Evolutionary conservation across 1,284 basidiomycete species (phyloP).

Genomic region (Boletus subluridellus): DNA sequence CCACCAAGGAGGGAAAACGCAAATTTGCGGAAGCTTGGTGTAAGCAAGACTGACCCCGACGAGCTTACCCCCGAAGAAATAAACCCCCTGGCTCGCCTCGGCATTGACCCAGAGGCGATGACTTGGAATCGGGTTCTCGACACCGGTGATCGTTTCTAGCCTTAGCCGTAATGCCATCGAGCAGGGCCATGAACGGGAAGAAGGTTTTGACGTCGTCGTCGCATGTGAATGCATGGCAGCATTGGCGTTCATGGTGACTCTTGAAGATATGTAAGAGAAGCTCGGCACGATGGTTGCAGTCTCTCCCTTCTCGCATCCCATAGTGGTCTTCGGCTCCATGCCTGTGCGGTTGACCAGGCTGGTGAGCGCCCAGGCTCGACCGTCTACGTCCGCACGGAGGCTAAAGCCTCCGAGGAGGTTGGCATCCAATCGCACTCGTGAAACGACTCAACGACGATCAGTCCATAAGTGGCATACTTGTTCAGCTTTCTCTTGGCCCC

Average conservation of each 20-base stretch:
- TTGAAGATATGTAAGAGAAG: slow-evolving; percentile 89
- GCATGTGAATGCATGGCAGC: slow-evolving; percentile 99
- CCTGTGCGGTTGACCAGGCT: slow-evolving; percentile 54
- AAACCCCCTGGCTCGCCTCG: too few species aligned
- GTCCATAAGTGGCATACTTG: slow-evolving; percentile 84
- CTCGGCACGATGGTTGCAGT: slow-evolving; percentile 87
- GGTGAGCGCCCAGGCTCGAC: slow-evolving; percentile 87
- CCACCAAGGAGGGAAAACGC: slow-evolving; percentile 91
- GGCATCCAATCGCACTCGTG: slow-evolving; percentile 82
- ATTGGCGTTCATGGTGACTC: slow-evolving; percentile 83
- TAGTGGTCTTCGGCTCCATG: too few species aligned
- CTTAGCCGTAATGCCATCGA: slow-evolving; percentile 90
- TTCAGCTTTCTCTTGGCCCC: slow-evolving; percentile 93
- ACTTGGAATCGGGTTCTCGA: slow-evolving; percentile 99
- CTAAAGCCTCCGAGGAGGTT: slow-evolving; percentile 92
- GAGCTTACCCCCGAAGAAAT: slow-evolving; percentile 90
- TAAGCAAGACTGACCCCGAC: slow-evolving; percentile 91
- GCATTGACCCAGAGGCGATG: slow-evolving; percentile 88
- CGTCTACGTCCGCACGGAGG: slow-evolving; percentile 97
- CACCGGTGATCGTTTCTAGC: slow-evolving; percentile 94
- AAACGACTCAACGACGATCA: slow-evolving; percentile 83
- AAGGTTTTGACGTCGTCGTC: slow-evolving; percentile 96
- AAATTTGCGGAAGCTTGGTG: slow-evolving; percentile 93
- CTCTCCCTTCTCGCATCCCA: too few species aligned
- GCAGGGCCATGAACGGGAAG: slow-evolving; percentile 83